These are phyloP conservation scores for Xylaria sp. DNA, from an alignment of 2,329 filamentous ascomycete species.

Conservation along the genomic window DNA sequence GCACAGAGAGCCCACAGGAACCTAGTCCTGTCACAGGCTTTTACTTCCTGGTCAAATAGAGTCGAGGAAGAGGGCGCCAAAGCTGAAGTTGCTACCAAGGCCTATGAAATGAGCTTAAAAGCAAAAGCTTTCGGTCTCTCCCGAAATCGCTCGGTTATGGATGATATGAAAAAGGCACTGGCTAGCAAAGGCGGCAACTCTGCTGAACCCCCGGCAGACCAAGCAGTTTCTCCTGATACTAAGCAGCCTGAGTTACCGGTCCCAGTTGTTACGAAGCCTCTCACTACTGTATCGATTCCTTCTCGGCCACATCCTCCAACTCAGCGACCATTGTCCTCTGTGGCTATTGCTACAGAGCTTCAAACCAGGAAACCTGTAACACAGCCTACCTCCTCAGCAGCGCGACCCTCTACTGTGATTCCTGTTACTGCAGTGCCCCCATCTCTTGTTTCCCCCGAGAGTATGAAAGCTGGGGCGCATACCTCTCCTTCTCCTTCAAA, in stretches of 20 bases:
- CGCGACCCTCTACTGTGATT: slow-evolving; percentile 17
- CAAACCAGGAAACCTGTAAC: slow-evolving; percentile 13
- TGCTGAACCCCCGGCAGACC: not conserved
- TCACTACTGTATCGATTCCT: slow-evolving; percentile 9
- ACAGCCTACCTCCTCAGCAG: not conserved
- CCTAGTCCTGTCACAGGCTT: slow-evolving; percentile 46
- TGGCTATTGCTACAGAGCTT: slow-evolving; percentile 16
- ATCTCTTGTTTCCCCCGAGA: not conserved
- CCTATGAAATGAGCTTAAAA: slow-evolving; percentile 48
- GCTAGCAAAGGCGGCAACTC: slow-evolving; percentile 18
- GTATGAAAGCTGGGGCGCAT: not conserved
- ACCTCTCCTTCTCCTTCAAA: slow-evolving; percentile 3
- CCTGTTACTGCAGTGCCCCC: slow-evolving; percentile 1
- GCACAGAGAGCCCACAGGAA: slow-evolving; percentile 46
- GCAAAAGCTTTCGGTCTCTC: slow-evolving; percentile 45
- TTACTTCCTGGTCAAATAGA: slow-evolving; percentile 48
- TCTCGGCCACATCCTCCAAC: slow-evolving; percentile 12
- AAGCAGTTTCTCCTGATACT: slow-evolving; percentile 1
- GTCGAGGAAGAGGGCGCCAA: slow-evolving; percentile 46
- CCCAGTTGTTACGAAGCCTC: slow-evolving; percentile 4
- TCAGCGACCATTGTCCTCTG: slow-evolving; percentile 17
- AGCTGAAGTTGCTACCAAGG: slow-evolving; percentile 44
- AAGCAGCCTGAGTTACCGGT: not conserved
- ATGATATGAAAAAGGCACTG: slow-evolving; percentile 24
- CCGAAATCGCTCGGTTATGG: slow-evolving; percentile 19